Evolutionary conservation across 257 asterid species (phyloP).

Genomic region (Nicotiana benthamiana): DNA sequence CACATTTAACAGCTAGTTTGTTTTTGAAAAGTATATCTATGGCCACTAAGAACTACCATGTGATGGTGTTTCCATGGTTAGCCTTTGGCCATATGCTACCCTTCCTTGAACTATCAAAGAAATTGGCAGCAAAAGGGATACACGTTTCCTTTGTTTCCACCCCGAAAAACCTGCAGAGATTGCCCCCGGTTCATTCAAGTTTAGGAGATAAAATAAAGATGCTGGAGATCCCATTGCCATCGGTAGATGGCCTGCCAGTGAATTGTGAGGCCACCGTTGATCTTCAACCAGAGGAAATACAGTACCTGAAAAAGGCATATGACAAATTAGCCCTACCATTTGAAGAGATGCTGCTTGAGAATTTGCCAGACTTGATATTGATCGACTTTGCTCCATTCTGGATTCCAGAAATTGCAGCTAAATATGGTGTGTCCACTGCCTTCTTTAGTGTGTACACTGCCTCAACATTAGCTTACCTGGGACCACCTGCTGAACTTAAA

Average conservation of each 20-base stretch:
- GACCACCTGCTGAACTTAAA: slow-evolving; percentile 26
- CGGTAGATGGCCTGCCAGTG: slow-evolving; percentile 25
- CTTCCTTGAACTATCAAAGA: slow-evolving; percentile 22
- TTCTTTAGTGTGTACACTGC: slow-evolving; percentile 32
- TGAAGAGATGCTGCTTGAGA: slow-evolving; percentile 9
- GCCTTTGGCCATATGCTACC: slow-evolving; percentile 52
- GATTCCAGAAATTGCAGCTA: slow-evolving; percentile 22
- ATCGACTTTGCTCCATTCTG: slow-evolving; percentile 31
- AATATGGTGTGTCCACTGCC: slow-evolving; percentile 15
- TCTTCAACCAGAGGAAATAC: slow-evolving; percentile 19
- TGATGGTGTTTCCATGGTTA: slow-evolving; percentile 42
- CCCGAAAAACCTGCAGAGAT: slow-evolving; percentile 33
- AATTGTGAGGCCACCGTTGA: slow-evolving; percentile 37
- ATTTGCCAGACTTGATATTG: slow-evolving; percentile 24
- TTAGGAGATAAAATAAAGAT: slow-evolving; percentile 11
- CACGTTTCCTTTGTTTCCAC: slow-evolving; percentile 30
- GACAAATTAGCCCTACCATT: slow-evolving; percentile 26
- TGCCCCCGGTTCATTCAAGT: slow-evolving; percentile 25
- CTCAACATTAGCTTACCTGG: slow-evolving; percentile 30
- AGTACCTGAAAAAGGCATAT: slow-evolving; percentile 26
- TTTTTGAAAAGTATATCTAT: not conserved
- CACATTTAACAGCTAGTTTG: not conserved
- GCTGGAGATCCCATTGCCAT: slow-evolving; percentile 23
- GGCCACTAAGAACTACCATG: slow-evolving; percentile 21
- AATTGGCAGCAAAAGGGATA: slow-evolving; percentile 26